A percentile compares a stretch with the other conserved stretches of the same genome.
These are phyloP conservation scores for Diaporthe sp. DNA, from an alignment of 2,329 filamentous ascomycete genomes.

Conservation along the genomic window DNA sequence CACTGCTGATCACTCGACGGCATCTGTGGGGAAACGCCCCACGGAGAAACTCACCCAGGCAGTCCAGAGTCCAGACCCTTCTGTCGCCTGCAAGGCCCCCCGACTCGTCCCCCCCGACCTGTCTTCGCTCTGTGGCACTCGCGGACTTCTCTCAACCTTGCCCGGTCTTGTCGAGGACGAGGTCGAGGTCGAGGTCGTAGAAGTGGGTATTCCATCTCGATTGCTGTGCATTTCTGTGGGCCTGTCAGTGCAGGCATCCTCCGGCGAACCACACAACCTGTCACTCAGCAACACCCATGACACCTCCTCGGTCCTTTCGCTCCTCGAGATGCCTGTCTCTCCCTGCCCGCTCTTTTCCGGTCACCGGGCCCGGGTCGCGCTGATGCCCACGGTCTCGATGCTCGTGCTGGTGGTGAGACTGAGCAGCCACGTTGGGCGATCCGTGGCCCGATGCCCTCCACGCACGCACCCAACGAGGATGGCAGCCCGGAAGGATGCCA, in stretches of 20 bases:
- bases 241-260: background rate
- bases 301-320: constrained; percentile 12
- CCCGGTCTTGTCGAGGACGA: background rate
- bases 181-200: background rate
- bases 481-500: background rate
- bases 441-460: background rate
- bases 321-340: background rate
- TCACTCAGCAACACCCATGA: background rate
- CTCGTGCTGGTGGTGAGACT: constrained; percentile 16
- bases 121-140: background rate
- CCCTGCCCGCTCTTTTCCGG: background rate
- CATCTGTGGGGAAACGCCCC: constrained; percentile 24
- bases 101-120: too few species aligned
- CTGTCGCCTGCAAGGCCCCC: constrained; percentile 1
- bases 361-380: background rate
- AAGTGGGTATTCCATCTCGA: constrained; percentile 4
- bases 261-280: background rate
- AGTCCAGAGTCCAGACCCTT: constrained; percentile 12
- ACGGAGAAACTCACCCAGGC: constrained; percentile 22
- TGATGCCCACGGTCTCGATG: background rate
- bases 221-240: background rate
- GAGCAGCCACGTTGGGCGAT: background rate
- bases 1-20: constrained; percentile 24
- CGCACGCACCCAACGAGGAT: too few species aligned
- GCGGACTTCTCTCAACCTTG: constrained; percentile 14